Evolutionary conservation across 495 filamentous ascomycete species (phyloP), one percentile per base, ranked within the genome.

Genomic region (Neurospora sp.): DNA sequence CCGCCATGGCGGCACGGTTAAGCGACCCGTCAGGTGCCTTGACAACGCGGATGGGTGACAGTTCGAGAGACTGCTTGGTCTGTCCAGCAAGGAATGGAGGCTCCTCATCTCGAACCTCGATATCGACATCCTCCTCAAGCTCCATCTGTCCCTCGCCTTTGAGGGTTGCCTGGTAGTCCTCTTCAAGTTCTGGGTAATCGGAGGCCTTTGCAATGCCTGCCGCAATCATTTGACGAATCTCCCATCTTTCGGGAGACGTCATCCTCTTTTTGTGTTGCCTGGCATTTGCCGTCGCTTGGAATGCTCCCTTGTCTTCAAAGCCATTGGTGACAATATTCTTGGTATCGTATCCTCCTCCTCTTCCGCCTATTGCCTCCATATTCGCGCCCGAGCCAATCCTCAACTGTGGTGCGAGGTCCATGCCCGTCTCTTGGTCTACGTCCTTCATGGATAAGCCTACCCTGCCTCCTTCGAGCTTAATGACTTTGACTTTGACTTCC

Each of bases 371-470:
- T 6, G 88, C 87, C 79, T 93, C 91, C 90, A 92, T 93, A 76
- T 99, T 99, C 18, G 96, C 96, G 16, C 96, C 96, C 8, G 96
- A 97, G 40, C 92, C 92, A 74, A 99, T 85, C 73, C 93, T 88
- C 73, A 90, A 87, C 75, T 95, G 91, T 14, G 95, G 94, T 18
- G 91, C 89, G 31, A 97, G 83, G 80, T 99, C 95, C 77, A 89
- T 87, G 4, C 96, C 96, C 38, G 93, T 96, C 44, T 89, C 88
- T 80, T 99, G 96, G 75, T 99, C 96, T 16, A 96, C 96, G 71
- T 97, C 95, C 80, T 97, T 97, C 95, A 99, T 97, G 4, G 93
- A 96, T 16, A 99, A 84, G 5, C 93, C 94, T 76, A 98, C 91
- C 73, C 92, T 86, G 60, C 85, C 87, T 12, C 91, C 90, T 78